Evolutionary conservation across 202 grass and related monocot genomes (phyloP).

Genomic region (Elaeis oleifera): DNA sequence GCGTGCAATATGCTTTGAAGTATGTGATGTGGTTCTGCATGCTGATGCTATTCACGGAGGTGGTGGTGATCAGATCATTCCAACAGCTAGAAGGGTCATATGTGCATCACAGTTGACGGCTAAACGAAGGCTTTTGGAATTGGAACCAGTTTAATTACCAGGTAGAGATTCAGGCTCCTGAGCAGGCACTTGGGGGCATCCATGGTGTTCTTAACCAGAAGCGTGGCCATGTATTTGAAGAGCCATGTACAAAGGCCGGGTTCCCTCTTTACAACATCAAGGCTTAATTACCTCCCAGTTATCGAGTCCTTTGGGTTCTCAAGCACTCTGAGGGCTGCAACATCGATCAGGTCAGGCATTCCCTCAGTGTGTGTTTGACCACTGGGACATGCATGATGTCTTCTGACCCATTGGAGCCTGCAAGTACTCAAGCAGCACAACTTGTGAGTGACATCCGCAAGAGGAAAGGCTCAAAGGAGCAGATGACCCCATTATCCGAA

Average conservation of each 20-base stretch:
- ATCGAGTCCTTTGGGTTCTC: slow-evolving; percentile 37
- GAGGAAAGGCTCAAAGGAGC: slow-evolving; percentile 39
- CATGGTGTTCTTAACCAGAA: slow-evolving; percentile 41
- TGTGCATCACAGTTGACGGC: slow-evolving; percentile 34
- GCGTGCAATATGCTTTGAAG: slow-evolving; percentile 41
- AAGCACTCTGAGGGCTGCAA: slow-evolving; percentile 19
- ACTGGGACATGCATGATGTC: slow-evolving; percentile 36
- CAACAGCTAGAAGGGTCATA: slow-evolving; percentile 8
- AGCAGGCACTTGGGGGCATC: slow-evolving; percentile 33
- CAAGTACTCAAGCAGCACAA: slow-evolving; percentile 13
- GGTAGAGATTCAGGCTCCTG: slow-evolving; percentile 47
- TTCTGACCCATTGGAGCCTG: slow-evolving; percentile 25
- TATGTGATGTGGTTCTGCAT: slow-evolving; percentile 29
- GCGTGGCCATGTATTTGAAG: slow-evolving; percentile 31
- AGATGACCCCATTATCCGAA: slow-evolving; percentile 28
- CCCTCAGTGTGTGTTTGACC: slow-evolving; percentile 37
- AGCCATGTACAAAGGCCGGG: slow-evolving; percentile 28
- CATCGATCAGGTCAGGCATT: slow-evolving; percentile 36
- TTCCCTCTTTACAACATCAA: slow-evolving; percentile 37
- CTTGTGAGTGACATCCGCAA: slow-evolving; percentile 32
- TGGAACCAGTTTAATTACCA: slow-evolving; percentile 22
- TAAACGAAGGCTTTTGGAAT: slow-evolving; percentile 32
- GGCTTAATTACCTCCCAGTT: slow-evolving; percentile 30
- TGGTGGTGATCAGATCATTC: slow-evolving; percentile 18
- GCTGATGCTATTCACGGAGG: slow-evolving; percentile 24